Evolutionary conservation across 2,329 filamentous ascomycete species (phyloP).

Genomic region (Fusarium praegraminearum): DNA sequence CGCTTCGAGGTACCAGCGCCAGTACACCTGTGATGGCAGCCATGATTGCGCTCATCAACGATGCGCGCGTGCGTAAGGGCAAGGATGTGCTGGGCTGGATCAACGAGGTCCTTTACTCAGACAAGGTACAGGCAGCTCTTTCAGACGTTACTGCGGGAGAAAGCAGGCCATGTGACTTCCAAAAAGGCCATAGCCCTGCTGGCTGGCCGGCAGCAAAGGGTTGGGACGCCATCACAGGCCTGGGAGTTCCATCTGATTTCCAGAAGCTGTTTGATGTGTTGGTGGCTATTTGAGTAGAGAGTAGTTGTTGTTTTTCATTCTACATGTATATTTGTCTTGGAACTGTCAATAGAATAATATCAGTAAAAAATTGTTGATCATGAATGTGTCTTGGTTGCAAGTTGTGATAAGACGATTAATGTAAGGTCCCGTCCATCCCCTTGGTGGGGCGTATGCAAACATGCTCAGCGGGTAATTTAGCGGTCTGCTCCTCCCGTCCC

Average conservation of each 20-base stretch:
- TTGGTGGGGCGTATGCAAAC: constrained; percentile 9
- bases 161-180: constrained; percentile 57
- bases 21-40: constrained; percentile 67
- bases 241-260: constrained; percentile 61
- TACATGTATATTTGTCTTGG: neutral
- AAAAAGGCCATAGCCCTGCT: constrained; percentile 48
- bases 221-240: constrained; percentile 63
- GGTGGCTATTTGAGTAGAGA: constrained; percentile 35
- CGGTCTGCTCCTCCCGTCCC: constrained; percentile 21
- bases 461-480: constrained; percentile 23
- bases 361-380: neutral
- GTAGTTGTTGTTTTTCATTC: neutral
- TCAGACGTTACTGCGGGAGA: constrained; percentile 58
- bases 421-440: neutral
- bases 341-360: constrained; percentile 1
- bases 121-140: constrained; percentile 53
- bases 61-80: constrained; percentile 61
- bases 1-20: constrained; percentile 61
- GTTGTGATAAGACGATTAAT: neutral
- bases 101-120: constrained; percentile 62
- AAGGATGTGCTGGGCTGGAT: constrained; percentile 66
- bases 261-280: constrained; percentile 53
- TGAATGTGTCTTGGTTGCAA: neutral
- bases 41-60: constrained; percentile 67
- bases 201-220: constrained; percentile 61